Evolutionary conservation across 331 rosid species (phyloP).

Genomic region (Malus hybrid): DNA sequence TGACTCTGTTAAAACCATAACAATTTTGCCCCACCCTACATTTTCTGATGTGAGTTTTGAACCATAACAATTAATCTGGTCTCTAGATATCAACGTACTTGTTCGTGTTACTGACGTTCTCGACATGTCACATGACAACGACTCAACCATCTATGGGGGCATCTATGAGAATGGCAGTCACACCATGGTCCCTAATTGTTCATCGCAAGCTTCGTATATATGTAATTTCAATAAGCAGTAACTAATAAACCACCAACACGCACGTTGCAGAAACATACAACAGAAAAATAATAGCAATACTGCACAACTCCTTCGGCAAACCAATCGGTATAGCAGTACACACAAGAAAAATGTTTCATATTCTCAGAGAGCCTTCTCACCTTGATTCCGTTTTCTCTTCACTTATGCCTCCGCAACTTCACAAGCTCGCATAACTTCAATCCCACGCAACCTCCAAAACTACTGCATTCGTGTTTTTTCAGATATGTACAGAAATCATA

Average conservation of each 20-base stretch:
- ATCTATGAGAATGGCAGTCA: not conserved
- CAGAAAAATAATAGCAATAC: not conserved
- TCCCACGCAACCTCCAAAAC: constrained; percentile 15
- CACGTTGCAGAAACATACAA: not conserved
- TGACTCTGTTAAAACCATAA: not conserved
- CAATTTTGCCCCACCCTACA: not conserved
- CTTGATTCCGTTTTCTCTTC: not conserved
- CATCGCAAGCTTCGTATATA: not conserved
- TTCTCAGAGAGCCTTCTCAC: not conserved
- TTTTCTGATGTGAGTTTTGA: not conserved
- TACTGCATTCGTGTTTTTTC: not conserved
- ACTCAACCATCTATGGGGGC: not conserved
- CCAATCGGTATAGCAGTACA: not conserved
- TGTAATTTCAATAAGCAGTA: not conserved
- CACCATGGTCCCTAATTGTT: not conserved
- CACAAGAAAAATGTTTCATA: constrained; percentile 2
- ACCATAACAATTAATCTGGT: not conserved
- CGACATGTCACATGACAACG: not conserved
- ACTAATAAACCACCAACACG: not conserved
- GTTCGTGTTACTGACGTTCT: not conserved
- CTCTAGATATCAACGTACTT: not conserved
- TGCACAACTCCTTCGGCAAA: not conserved
- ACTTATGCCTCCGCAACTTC: not conserved
- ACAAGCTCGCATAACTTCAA: not conserved
- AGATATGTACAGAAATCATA: constrained; percentile 19